phyloP scores from a whole-genome alignment of 2,329 filamentous ascomycete genomes.

The Microsporum ferrugineum region DNA sequence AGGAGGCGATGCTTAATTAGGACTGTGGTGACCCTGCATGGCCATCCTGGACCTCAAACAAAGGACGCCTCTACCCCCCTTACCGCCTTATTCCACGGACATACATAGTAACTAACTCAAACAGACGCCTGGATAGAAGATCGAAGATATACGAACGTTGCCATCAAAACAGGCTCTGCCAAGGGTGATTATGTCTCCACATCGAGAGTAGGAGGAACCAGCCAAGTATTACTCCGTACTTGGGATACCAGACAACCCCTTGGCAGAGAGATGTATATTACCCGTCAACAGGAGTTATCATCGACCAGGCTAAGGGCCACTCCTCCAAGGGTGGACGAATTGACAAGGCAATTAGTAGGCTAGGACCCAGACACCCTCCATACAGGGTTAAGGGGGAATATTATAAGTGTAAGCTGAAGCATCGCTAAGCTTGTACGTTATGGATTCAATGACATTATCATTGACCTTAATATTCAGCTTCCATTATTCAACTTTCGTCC shows the following conservation, averaged over 20 bases:
- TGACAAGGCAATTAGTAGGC: no score
- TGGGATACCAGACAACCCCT: neutral
- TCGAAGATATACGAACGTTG: neutral
- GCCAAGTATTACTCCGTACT: neutral
- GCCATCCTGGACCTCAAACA: neutral
- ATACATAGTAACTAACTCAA: neutral
- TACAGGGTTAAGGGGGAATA: no score
- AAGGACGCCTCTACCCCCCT: neutral
- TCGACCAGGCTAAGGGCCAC: no score
- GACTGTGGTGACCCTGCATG: neutral
- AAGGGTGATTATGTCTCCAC: neutral
- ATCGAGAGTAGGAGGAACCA: neutral
- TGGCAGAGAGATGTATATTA: no score
- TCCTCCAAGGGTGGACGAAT: no score
- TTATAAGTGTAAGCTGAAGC: no score
- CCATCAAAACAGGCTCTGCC: neutral
- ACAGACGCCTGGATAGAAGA: neutral
- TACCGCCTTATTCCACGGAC: neutral
- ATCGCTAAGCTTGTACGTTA: no score
- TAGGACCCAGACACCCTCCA: no score
- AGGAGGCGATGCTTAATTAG: neutral
- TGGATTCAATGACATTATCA: no score
- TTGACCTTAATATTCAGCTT: no score
- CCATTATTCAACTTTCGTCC: no score
- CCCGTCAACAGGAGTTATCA: no score